Conservation (phyloP, 2,329 filamentous ascomycete species). For the Epichloe aotearoae region DNA sequence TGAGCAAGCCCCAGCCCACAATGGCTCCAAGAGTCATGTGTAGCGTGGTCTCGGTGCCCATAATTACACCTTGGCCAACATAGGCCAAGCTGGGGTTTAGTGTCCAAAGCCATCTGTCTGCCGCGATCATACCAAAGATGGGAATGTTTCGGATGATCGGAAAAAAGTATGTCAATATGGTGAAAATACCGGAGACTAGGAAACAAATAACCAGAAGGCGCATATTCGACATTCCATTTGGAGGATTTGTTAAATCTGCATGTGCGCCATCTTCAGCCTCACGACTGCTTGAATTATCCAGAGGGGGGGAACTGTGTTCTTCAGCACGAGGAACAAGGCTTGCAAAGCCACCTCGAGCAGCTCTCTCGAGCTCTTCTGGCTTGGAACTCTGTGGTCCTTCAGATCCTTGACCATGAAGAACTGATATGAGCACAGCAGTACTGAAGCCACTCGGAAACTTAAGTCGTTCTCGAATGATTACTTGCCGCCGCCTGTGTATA, state of each 20-base stretch:
- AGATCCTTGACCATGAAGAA: slow-evolving; percentile 58
- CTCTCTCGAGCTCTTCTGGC: slow-evolving; percentile 21
- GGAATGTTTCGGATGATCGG: slow-evolving; percentile 77
- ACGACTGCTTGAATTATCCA: neutral
- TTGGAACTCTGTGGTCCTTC: slow-evolving; percentile 22
- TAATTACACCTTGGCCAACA: slow-evolving; percentile 94
- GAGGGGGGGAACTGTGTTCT: neutral
- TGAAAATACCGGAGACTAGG: slow-evolving; percentile 49
- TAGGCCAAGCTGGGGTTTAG: slow-evolving; percentile 96
- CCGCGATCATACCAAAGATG: slow-evolving; percentile 63
- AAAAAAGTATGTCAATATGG: slow-evolving; percentile 79
- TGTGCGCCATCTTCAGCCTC: neutral
- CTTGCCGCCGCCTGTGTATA: slow-evolving; percentile 54
- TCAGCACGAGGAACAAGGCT: slow-evolving; percentile 26
- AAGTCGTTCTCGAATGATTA: slow-evolving; percentile 83
- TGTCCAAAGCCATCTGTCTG: slow-evolving; percentile 81
- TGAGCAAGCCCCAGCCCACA: slow-evolving; percentile 81
- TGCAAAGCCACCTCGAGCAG: slow-evolving; percentile 27
- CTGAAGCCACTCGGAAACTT: slow-evolving; percentile 94
- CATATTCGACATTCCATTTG: slow-evolving; percentile 33
- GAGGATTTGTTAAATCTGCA: neutral
- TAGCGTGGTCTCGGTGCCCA: slow-evolving; percentile 88
- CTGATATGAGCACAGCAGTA: slow-evolving; percentile 82
- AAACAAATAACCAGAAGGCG: slow-evolving; percentile 44
- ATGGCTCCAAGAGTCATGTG: slow-evolving; percentile 90